Base-by-base conservation (phyloP, 371 early-diverging fungal species). In the Mucor racemosus region DNA sequence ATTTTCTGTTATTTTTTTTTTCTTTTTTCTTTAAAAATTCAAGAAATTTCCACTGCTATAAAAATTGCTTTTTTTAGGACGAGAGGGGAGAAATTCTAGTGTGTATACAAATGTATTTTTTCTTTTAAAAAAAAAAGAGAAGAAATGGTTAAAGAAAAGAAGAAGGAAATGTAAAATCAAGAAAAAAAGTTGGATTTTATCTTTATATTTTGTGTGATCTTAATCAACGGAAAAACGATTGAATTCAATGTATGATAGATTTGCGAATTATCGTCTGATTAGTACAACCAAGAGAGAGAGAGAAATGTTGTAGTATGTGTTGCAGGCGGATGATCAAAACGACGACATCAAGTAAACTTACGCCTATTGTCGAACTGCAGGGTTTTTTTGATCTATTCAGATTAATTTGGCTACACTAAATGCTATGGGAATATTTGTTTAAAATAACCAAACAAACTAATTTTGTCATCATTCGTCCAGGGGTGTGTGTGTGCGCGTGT, bases 241-340 rank as follows among this genome's bases (percentile, higher is more conserved):
- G 50, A 10, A 50, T 50, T 26, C 50, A 21, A 44, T 50, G 50
- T 50, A 50, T 50, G 50, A 50, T 50, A 50, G 50, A 50, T 50
- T 44, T 44, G 44, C 44, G n/a, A 44, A 26, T 26, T 50, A 50
- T 50, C 50, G 50, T 50, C 50, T 50, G 50, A 50, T 50, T 50
- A 50, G 50, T 50, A 50, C 50, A 5, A 50, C 50, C 50, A 7
- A 48, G 26, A 50, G 26, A 50, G 17, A 44, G 0, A 48, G 26
- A 50, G 26, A 50, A 17, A 44, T 21, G 21, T 48, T 48, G 46
- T 46, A 19, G 48, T 38, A 11, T 38, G 38, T 38, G 38, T 48
- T 48, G 48, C 50, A 50, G 50, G 50, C 50, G 50, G 50, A 50
- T 50, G 50, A 50, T 50, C 50, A 50, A 44, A 50, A 50, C 50